Percentiles rank a stretch among this genome's conserved stretches.
phyloP scores from a whole-genome alignment of 345 rosid genomes.

The Aquilaria sinensis region DNA sequence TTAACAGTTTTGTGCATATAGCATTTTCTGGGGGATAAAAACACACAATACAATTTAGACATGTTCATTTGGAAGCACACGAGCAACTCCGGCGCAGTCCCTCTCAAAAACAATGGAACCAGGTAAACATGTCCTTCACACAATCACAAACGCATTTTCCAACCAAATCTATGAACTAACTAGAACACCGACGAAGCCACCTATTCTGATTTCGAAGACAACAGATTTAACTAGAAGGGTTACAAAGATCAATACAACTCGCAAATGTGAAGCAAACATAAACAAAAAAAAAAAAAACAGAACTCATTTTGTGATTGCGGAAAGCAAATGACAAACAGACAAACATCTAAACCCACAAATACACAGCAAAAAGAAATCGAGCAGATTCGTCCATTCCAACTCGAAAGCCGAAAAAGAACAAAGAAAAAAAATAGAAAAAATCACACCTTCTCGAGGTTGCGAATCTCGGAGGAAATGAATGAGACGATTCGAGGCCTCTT shows the following conservation, averaged over 20 bases:
- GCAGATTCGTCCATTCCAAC: neutral
- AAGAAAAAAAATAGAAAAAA: neutral
- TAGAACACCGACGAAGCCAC: too few relatives aligned
- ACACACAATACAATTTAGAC: neutral
- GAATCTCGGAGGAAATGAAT: constrained; percentile 59
- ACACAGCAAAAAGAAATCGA: neutral
- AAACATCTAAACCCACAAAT: constrained; percentile 1
- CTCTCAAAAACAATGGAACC: too few relatives aligned
- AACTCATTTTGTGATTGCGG: too few relatives aligned
- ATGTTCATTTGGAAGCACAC: neutral
- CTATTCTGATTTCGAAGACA: too few relatives aligned
- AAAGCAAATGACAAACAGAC: too few relatives aligned
- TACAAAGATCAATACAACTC: too few relatives aligned
- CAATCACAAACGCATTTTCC: too few relatives aligned
- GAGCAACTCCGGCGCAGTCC: neutral
- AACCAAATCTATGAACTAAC: too few relatives aligned
- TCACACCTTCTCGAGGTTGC: constrained; percentile 61
- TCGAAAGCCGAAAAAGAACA: neutral
- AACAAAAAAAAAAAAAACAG: neutral
- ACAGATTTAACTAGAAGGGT: too few relatives aligned
- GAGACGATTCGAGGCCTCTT: constrained; percentile 69
- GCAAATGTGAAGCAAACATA: too few relatives aligned
- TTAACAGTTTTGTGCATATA: too few relatives aligned
- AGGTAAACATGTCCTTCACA: too few relatives aligned
- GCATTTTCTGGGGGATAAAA: neutral